Evolutionary conservation across 805 yeast genomes (phyloP), one percentile per base, ranked within the genome.

Genomic region (Spathaspora boniae): DNA sequence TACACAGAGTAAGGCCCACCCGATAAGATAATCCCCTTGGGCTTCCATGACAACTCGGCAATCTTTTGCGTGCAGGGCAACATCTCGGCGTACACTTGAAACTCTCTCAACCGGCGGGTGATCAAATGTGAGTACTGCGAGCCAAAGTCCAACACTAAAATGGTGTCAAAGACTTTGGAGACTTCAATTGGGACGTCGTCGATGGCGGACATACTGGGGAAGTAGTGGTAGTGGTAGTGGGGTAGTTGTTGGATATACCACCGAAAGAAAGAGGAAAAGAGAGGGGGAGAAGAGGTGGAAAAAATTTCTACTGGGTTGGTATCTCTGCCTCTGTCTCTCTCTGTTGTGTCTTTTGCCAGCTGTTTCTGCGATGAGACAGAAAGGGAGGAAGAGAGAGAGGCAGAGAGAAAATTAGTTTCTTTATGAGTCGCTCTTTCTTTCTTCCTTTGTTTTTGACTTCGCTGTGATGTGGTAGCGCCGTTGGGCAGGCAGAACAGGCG

Each of bases 1-100:
- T 91, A 93, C 33, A 93, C 98, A 9, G 98, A 88, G 81, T 86
- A 93, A 36, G 98, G 98, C 47, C 96, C 93, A 45, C 98, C 98
- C 31, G 97, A 88, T 44, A 93, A 71, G 56, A 93, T 93, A 41
- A 93, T 82, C 69, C 98, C 98, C 62, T 82, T 86, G 50, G 98
- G 98, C 60, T 79, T 89, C 94, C 96, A 93, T 41, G 80, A 65
- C 52, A 93, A 76, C 49, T 91, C 97, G 37, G 82, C 60, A 58
- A 93, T 91, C 72, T 93, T 93, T 69, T 94, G 98, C 36, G 98
- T 93, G 70, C 98, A 93, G 50, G 98, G 98, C 46, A 93, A 77
- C 98, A 93, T 93, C 70, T 93, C 98, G 48, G 98, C 98, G 65
- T 93, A 93, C 48, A 93, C 91, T 63, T 93, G 88, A 74, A 89